These are phyloP conservation scores for Neurospora sp. DNA, from an alignment of 495 filamentous ascomycete genomes.

Conservation along the genomic window DNA sequence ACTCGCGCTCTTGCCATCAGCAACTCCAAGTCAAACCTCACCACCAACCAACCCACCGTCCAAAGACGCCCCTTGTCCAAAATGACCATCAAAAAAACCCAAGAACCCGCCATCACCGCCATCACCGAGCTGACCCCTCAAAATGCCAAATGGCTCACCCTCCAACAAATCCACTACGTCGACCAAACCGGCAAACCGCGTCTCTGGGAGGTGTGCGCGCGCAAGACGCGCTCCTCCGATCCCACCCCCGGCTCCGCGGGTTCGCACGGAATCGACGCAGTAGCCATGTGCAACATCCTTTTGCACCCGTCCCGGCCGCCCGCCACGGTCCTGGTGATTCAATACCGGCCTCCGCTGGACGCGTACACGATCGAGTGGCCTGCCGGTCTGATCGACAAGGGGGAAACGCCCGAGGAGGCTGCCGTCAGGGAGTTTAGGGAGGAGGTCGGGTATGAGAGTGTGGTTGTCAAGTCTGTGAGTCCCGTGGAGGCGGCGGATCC, in stretches of 20 bases:
- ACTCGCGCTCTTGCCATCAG: not conserved
- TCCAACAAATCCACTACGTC: conserved; percentile 40
- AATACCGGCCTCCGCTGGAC: conserved; percentile 70
- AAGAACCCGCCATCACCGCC: conserved; percentile 36
- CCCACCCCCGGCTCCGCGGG: no score
- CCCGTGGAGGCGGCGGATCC: conserved; percentile 34
- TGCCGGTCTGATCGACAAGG: conserved; percentile 70
- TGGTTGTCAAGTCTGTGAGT: conserved; percentile 16
- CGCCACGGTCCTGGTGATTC: conserved; percentile 42
- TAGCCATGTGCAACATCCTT: conserved; percentile 46
- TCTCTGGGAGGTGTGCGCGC: conserved; percentile 43
- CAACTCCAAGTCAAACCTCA: not conserved
- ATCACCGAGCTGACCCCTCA: conserved; percentile 34
- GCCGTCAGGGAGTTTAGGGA: conserved; percentile 80
- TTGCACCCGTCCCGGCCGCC: conserved; percentile 37
- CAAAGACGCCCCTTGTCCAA: not conserved
- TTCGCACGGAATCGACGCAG: conserved; percentile 37
- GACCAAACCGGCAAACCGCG: conserved; percentile 41
- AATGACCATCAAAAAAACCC: conserved; percentile 19
- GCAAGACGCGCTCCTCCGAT: conserved; percentile 35
- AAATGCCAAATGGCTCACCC: conserved; percentile 39
- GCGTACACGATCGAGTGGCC: conserved; percentile 73
- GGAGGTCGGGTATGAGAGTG: conserved; percentile 68
- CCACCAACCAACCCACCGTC: not conserved
- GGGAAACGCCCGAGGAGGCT: conserved; percentile 66